Base-by-base conservation (phyloP, 2,329 filamentous ascomycete genomes). In the Talaromyces sp. region DNA sequence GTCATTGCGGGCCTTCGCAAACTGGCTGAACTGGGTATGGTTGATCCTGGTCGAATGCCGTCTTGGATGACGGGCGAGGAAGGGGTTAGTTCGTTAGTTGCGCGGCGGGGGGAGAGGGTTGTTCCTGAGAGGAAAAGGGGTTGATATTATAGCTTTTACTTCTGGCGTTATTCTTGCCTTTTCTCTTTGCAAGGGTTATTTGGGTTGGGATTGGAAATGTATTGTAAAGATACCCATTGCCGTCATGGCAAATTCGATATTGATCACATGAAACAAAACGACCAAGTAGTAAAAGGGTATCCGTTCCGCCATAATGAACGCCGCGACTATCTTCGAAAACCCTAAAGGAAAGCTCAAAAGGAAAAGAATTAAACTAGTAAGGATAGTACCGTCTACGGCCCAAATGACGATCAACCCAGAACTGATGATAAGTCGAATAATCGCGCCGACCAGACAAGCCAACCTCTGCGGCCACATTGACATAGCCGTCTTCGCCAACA, bases 21-120 rank as follows among this genome's bases (percentile, higher is more conserved):
- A 68, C 80, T 96, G 32, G 88, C 93, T 0, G 91, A 95, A 72
- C 77, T 84, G 17, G 91, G 90, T 0, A 65, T 78, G 4, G 79
- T 96, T 27, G 86, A 95, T 69, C 88, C 90, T 1, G 83, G 87
- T 67, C 84, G 80, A 58, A 92, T 95, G 88, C 91, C 92, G 0
- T 89, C 89, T 0, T 96, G 91, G 91, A 88, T 96, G 87, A 94
- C 91, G 0, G 92, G 91, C 1, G 91, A 96, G 68, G 89, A 91
- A 51, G 89, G 87, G 0, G 86, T 94, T 5, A 94, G 89, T 57
- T 81, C 87, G 41, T 89, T 90, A 0, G 82, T 85, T 29, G 85
- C 95, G 3, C 82, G 81, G 64, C 74, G 85, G 61, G 90, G 91
- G 10, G 67, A 58, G 32, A 67, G 69, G n/a, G 27, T 60, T 48